These are phyloP conservation scores for Diaporthe helianthi DNA, from an alignment of 2,329 filamentous ascomycete species.

Conservation along the genomic window DNA sequence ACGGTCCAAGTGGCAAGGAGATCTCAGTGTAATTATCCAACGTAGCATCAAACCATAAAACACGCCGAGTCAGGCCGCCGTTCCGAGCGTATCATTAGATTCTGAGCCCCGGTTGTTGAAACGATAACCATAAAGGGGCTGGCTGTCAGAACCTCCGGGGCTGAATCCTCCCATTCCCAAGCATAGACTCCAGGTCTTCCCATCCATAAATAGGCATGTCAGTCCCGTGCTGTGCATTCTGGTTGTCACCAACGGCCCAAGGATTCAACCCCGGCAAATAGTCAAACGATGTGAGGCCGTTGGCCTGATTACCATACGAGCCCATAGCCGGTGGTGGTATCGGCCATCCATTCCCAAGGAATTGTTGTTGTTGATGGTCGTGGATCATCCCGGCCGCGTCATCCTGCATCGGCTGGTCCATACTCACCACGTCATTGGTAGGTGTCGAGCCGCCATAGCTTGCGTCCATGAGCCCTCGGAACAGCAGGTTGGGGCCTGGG, in stretches of 20 bases:
- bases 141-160: neutral
- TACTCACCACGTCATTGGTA: neutral
- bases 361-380: neutral
- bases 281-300: neutral
- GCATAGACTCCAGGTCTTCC: conserved; percentile 23
- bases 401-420: neutral
- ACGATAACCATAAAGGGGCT: neutral
- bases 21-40: neutral
- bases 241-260: neutral
- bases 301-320: neutral
- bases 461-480: conserved; percentile 8
- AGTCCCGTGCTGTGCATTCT: neutral
- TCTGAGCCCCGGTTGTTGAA: neutral
- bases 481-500: neutral
- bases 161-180: conserved; percentile 8
- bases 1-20: neutral
- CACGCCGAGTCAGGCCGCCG: too few species aligned
- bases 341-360: neutral
- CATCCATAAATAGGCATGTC: conserved; percentile 14
- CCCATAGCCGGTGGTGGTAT: neutral
- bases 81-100: neutral
- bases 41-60: neutral
- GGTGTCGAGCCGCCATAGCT: neutral
- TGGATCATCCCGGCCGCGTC: neutral
- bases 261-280: neutral